Percentiles rank a stretch among this genome's conserved stretches.
These are phyloP conservation scores for Claviceps purpurea DNA, from an alignment of 2,329 filamentous ascomycete species.

Conservation along the genomic window DNA sequence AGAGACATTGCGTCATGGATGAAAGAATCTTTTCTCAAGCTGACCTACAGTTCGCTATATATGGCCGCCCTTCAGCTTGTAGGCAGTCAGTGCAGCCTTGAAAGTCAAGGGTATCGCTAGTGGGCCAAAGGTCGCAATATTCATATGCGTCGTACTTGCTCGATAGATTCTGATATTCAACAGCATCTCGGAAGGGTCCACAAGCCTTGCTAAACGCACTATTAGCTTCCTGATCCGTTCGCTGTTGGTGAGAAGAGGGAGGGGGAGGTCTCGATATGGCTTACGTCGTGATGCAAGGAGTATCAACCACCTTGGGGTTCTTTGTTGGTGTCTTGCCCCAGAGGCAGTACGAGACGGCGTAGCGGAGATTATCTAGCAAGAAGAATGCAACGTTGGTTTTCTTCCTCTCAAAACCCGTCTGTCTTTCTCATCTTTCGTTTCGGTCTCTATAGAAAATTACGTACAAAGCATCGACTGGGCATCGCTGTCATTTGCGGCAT, in stretches of 20 bases:
- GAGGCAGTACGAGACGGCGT: constrained; percentile 40
- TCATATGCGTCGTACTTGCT: constrained; percentile 31
- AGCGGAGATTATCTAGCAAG: constrained; percentile 43
- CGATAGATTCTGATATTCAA: constrained; percentile 37
- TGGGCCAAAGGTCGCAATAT: constrained; percentile 39
- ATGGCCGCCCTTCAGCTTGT: constrained; percentile 20
- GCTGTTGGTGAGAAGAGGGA: background rate
- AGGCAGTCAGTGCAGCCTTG: constrained; percentile 35
- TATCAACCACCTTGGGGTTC: constrained; percentile 26
- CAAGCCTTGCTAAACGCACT: constrained; percentile 35
- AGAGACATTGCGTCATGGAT: background rate
- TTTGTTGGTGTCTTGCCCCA: constrained; percentile 29
- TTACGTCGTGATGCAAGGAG: constrained; percentile 40
- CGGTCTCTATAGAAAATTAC: constrained; percentile 12
- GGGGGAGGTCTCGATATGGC: background rate
- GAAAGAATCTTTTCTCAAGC: background rate
- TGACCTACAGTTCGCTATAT: constrained; percentile 40
- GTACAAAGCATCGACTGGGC: constrained; percentile 41
- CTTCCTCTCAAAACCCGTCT: too few relatives aligned
- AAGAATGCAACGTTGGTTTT: too few relatives aligned
- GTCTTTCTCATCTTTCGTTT: too few relatives aligned
- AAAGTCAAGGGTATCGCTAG: constrained; percentile 22
- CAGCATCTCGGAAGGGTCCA: constrained; percentile 29
- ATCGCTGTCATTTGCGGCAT: constrained; percentile 33
- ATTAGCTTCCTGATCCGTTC: background rate